These are phyloP conservation scores for Geotrichum restrictum DNA, from an alignment of 1,139 yeast species.

Conservation along the genomic window DNA sequence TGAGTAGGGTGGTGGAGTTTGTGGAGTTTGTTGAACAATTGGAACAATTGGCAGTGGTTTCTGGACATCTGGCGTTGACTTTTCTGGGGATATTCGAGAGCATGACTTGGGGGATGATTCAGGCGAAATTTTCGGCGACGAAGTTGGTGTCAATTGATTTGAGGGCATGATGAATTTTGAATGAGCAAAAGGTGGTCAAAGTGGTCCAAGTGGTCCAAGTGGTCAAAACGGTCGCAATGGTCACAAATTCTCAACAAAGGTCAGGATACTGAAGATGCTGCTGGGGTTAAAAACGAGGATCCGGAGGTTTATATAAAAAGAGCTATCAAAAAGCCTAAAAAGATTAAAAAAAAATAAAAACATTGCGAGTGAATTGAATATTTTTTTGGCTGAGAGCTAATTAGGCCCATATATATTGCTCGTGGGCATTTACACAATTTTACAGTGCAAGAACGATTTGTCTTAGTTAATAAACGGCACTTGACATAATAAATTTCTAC, in stretches of 20 bases:
- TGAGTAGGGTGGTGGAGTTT: slow-evolving; percentile 12
- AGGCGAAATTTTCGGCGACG: neutral
- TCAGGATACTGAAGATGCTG: too few species aligned
- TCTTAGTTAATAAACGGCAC: neutral
- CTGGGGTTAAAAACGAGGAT: too few species aligned
- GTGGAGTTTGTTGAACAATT: neutral
- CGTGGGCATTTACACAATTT: neutral
- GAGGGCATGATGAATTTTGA: neutral
- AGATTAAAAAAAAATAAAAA: neutral
- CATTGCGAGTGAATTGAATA: neutral
- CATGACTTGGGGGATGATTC: too few species aligned
- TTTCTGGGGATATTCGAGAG: neutral
- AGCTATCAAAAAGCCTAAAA: too few species aligned
- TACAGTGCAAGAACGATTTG: neutral
- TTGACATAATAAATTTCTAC: too few species aligned
- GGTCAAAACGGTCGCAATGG: too few species aligned
- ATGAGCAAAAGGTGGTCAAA: too few species aligned
- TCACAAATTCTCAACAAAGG: too few species aligned
- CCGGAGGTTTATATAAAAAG: too few species aligned
- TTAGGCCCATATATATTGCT: neutral
- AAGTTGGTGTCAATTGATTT: neutral
- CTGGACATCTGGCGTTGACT: neutral
- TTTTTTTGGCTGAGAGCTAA: neutral
- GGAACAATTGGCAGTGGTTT: neutral
- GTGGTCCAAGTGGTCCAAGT: too few species aligned